These are phyloP conservation scores for Circinella umbellata DNA, from an alignment of 371 early-diverging fungal species.

Conservation along the genomic window DNA sequence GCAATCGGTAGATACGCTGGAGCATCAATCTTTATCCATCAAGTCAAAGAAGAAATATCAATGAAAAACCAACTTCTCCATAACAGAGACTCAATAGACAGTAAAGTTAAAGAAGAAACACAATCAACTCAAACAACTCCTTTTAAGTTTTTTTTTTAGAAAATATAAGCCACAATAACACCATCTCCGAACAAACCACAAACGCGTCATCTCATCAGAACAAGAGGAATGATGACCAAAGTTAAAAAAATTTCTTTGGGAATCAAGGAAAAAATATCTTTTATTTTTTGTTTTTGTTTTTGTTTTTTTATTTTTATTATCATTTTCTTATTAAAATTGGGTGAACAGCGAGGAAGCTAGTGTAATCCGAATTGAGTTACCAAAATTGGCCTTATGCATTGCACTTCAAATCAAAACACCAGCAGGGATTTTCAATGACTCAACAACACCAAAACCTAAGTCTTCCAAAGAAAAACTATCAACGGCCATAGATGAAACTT, in stretches of 20 bases:
- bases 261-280: not conserved
- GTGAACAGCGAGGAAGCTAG: constrained; percentile 30
- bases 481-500: not conserved
- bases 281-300: no score
- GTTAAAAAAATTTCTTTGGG: no score
- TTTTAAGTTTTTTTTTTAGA: not conserved
- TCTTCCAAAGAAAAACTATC: not conserved
- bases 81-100: not conserved
- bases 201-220: no score
- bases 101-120: not conserved
- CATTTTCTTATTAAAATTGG: constrained; percentile 7
- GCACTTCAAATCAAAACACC: constrained; percentile 57
- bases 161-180: not conserved
- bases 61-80: not conserved
- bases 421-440: constrained; percentile 44
- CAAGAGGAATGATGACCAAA: no score
- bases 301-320: not conserved
- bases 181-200: not conserved
- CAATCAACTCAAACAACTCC: not conserved
- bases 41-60: not conserved
- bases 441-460: constrained; percentile 23
- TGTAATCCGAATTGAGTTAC: constrained; percentile 61
- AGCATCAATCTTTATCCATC: constrained; percentile 3
- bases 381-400: constrained; percentile 49
- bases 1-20: constrained; percentile 11